These are phyloP conservation scores for Tylopilus cervinicoccineus DNA, from an alignment of 768 basidiomycete species.

Conservation along the genomic window DNA sequence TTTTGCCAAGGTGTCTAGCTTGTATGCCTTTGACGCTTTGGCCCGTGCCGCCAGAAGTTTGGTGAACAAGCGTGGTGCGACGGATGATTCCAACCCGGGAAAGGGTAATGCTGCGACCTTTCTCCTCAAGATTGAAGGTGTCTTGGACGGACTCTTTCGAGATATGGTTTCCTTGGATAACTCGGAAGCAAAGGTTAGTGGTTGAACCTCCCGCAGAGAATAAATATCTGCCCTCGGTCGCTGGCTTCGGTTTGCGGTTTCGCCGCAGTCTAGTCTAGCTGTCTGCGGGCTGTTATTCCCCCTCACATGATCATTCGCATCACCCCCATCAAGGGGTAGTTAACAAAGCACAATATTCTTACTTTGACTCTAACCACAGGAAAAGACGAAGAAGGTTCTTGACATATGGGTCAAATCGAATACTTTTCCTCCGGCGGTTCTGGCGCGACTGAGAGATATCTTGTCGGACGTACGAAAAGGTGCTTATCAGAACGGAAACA, in stretches of 20 bases:
- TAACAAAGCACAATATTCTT: slow-evolving; percentile 35
- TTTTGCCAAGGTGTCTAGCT: slow-evolving; percentile 72
- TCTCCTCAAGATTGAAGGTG: slow-evolving; percentile 83
- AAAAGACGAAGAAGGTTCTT: slow-evolving; percentile 94
- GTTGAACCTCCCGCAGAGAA: slow-evolving; percentile 4
- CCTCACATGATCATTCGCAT: slow-evolving; percentile 27
- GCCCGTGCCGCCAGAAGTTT: slow-evolving; percentile 75
- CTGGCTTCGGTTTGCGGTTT: slow-evolving; percentile 7
- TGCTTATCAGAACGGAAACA: slow-evolving; percentile 68
- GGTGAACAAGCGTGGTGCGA: slow-evolving; percentile 59
- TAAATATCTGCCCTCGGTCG: not conserved
- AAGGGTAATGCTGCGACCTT: slow-evolving; percentile 80
- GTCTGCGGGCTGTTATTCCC: slow-evolving; percentile 2
- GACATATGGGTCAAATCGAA: slow-evolving; percentile 94
- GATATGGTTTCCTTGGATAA: slow-evolving; percentile 70
- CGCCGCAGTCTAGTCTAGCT: slow-evolving; percentile 5
- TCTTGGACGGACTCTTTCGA: slow-evolving; percentile 84
- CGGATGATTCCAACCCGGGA: slow-evolving; percentile 50
- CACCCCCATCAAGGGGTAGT: slow-evolving; percentile 33
- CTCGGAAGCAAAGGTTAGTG: slow-evolving; percentile 84
- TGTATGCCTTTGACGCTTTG: slow-evolving; percentile 93
- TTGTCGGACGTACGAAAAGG: slow-evolving; percentile 74
- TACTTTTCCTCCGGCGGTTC: slow-evolving; percentile 79
- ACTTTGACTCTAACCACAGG: slow-evolving; percentile 54
- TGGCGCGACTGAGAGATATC: slow-evolving; percentile 68